These are phyloP conservation scores for Aspergillus aculeatinus DNA, from an alignment of 2,329 filamentous ascomycete species.

Conservation along the genomic window DNA sequence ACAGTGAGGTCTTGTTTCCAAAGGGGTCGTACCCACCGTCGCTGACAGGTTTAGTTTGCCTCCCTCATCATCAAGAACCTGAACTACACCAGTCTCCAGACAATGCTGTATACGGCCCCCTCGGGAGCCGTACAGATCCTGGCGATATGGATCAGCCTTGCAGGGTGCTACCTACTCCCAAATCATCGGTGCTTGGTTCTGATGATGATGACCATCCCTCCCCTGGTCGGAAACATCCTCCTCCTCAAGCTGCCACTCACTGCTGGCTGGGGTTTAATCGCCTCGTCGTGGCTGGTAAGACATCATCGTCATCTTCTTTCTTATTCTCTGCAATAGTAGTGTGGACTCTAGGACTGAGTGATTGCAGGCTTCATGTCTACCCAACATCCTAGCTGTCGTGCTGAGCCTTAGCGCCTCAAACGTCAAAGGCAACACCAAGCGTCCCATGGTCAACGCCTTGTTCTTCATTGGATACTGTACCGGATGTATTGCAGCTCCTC, in stretches of 20 bases:
- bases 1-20: conserved; percentile 27
- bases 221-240: conserved; percentile 47
- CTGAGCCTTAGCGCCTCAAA: conserved; percentile 50
- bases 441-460: conserved; percentile 46
- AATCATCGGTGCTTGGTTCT: conserved; percentile 41
- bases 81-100: conserved; percentile 46
- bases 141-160: conserved; percentile 49
- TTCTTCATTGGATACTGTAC: conserved; percentile 53
- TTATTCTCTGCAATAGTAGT: too few relatives aligned
- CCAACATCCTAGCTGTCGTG: conserved; percentile 42
- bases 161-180: conserved; percentile 42
- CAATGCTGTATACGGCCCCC: conserved; percentile 49
- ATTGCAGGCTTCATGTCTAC: conserved; percentile 44
- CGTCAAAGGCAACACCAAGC: conserved; percentile 53
- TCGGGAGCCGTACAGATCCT: conserved; percentile 51
- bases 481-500: conserved; percentile 47
- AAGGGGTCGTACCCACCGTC: background rate
- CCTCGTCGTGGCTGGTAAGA: conserved; percentile 41
- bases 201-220: conserved; percentile 42
- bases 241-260: conserved; percentile 43
- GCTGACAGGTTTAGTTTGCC: conserved; percentile 41
- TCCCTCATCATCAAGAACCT: conserved; percentile 50
- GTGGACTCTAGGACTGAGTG: background rate
- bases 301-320: background rate
- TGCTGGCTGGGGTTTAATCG: conserved; percentile 50